Evolutionary conservation across 441 rosid species (phyloP).

Genomic region (Bocquillonia castaneifolia): DNA sequence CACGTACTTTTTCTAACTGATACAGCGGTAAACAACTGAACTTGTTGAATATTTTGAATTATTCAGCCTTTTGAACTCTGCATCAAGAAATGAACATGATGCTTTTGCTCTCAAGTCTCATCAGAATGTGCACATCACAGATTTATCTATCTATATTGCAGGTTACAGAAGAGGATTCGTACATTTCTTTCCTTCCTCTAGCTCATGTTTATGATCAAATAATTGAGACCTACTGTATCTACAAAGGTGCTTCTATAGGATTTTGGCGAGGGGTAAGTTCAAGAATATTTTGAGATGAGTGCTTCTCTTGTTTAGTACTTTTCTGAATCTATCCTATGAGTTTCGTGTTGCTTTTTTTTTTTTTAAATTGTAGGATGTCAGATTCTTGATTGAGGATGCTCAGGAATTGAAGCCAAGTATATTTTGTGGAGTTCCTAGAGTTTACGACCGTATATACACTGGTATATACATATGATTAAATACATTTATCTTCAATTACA

Average conservation of each 20-base stretch:
- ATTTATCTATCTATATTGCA: conserved; percentile 33
- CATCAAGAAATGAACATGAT: neutral
- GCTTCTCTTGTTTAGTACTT: neutral
- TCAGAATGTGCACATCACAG: neutral
- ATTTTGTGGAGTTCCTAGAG: conserved; percentile 83
- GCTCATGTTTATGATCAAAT: conserved; percentile 89
- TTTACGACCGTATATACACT: conserved; percentile 70
- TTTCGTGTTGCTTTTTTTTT: neutral
- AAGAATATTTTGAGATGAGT: conserved; percentile 3
- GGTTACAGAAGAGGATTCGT: conserved; percentile 66
- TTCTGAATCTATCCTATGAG: neutral
- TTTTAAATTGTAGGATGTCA: conserved; percentile 48
- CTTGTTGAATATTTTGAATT: neutral
- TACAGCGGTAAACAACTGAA: conserved; percentile 41
- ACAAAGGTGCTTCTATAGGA: conserved; percentile 73
- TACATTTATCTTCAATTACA: neutral
- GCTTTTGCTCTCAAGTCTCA: neutral
- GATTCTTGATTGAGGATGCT: conserved; percentile 68
- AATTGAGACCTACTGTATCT: conserved; percentile 69
- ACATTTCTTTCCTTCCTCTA: conserved; percentile 85
- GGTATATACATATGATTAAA: conserved; percentile 33
- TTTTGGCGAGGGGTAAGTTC: conserved; percentile 78
- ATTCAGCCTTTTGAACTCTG: neutral
- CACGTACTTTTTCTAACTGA: conserved; percentile 54
- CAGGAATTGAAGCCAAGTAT: conserved; percentile 79